Evolutionary conservation across 73 alveolate genomes (phyloP).

Genomic region (Tetrahymena malaccensis): DNA sequence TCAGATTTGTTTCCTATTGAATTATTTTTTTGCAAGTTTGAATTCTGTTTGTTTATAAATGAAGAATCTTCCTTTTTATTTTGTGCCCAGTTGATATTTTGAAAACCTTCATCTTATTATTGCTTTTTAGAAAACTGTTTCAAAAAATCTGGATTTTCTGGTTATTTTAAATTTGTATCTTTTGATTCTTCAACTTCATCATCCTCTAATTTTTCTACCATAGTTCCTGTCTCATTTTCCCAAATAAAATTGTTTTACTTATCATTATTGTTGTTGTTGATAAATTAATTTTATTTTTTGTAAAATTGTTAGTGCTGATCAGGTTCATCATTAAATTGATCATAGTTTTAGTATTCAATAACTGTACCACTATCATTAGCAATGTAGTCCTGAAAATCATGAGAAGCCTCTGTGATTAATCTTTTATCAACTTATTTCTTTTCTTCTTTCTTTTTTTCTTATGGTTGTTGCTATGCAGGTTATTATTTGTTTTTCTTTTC

Average conservation of each 20-base stretch:
- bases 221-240: constrained; percentile 39
- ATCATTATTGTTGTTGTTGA: neutral
- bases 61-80: neutral
- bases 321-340: constrained; percentile 3
- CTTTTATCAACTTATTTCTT: neutral
- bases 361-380: neutral
- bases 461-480: neutral
- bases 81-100: neutral
- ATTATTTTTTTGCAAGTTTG: neutral
- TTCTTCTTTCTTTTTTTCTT: neutral
- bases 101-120: neutral
- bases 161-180: neutral
- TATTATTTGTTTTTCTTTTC: neutral
- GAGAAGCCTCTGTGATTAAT: neutral
- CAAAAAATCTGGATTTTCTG: neutral
- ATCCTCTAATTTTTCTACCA: constrained; percentile 24
- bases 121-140: neutral
- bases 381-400: neutral
- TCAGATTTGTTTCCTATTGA: too few relatives aligned
- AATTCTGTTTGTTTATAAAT: neutral
- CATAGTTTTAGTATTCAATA: constrained; percentile 21
- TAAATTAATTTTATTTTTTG: neutral
- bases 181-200: neutral
- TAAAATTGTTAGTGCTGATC: neutral
- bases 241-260: constrained; percentile 3